Conservation (phyloP, 192 early-diverging fungal genomes). For the Cetraspora pellucida region DNA sequence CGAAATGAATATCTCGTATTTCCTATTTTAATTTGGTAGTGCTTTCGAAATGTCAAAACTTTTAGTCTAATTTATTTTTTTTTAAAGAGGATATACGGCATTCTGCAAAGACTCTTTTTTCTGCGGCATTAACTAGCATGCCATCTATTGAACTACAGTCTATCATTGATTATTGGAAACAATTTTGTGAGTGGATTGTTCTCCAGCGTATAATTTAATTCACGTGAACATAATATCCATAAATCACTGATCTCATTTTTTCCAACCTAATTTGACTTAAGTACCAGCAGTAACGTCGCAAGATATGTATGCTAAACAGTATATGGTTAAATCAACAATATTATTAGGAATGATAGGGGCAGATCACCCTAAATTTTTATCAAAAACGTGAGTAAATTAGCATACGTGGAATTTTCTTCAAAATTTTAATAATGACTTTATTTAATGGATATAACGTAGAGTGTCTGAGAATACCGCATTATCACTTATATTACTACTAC, state of each 20-base stretch:
- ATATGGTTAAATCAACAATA: slow-evolving; percentile 66
- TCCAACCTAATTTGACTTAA: slow-evolving; percentile 32
- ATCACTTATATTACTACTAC: slow-evolving; percentile 65
- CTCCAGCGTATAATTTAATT: background rate
- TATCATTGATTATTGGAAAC: slow-evolving; percentile 70
- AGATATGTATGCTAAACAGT: slow-evolving; percentile 44
- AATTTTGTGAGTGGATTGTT: slow-evolving; percentile 54
- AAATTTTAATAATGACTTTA: background rate
- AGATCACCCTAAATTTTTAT: slow-evolving; percentile 54
- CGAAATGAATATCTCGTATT: background rate
- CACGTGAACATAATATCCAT: background rate
- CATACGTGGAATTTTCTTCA: background rate
- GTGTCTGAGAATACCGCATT: slow-evolving; percentile 64
- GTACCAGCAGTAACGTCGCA: slow-evolving; percentile 51
- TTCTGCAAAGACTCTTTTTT: slow-evolving; percentile 64
- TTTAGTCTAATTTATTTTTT: slow-evolving; percentile 9
- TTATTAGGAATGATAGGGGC: slow-evolving; percentile 78
- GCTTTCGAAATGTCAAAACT: background rate
- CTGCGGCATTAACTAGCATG: slow-evolving; percentile 54
- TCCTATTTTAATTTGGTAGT: background rate
- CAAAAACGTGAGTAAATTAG: slow-evolving; percentile 40
- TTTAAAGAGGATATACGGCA: slow-evolving; percentile 64
- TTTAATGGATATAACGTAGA: slow-evolving; percentile 20
- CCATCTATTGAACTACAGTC: slow-evolving; percentile 49
- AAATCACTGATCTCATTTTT: slow-evolving; percentile 23